Base-by-base conservation (phyloP, 495 filamentous ascomycete genomes). In the Penicillium pulvis region DNA sequence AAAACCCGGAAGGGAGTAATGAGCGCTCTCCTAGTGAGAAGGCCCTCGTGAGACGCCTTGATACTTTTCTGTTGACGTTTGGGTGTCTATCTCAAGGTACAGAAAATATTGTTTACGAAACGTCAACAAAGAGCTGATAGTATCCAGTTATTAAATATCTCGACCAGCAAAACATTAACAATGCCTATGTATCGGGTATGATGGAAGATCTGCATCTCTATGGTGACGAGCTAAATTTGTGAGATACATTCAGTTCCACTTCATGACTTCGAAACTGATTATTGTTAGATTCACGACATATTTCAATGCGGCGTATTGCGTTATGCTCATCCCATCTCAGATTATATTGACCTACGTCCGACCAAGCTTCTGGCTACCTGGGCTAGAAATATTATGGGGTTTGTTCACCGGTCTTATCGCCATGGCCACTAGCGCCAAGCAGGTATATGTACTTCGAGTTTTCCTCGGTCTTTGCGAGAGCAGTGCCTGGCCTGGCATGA, bases 251-350 rank as follows among this genome's bases (percentile, higher is more conserved):
- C 30, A 43, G 16, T 14, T 9, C 24, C 7, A 14, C 17, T 48
- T 7, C 5, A 20, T 11, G 2, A 8, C 3, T 47, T 26, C 17
- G 14, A 26, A 11, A 26, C 51, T 64, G 17, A 61, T 44, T 2
- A 0, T 31, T 33, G 6, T 8, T 17, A 70, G 69, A 33, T 70
- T 81, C 63, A 75, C 71, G 17, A 81, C 79, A 1, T 78, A 73
- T 46, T 88, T 81, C 72, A 87, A 82, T 9, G 78, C 80, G 42
- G 85, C 84, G 9, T 83, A 85, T 63, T 79, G 86, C n/a, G 65
- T 86, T 17, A 84, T 83, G 57, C 71, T 85, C 55, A 79, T 87
- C 35, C 85, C 84, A 3, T 80, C 79, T 16, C 80, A 84, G 60
- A 72, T 86, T 23, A 77, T 86, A 53, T 60, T 86, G 33, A 83